Evolutionary conservation across 495 filamentous ascomycete species (phyloP), one percentile per base, ranked within the genome.

Genomic region (Chlorociboria aeruginascens): DNA sequence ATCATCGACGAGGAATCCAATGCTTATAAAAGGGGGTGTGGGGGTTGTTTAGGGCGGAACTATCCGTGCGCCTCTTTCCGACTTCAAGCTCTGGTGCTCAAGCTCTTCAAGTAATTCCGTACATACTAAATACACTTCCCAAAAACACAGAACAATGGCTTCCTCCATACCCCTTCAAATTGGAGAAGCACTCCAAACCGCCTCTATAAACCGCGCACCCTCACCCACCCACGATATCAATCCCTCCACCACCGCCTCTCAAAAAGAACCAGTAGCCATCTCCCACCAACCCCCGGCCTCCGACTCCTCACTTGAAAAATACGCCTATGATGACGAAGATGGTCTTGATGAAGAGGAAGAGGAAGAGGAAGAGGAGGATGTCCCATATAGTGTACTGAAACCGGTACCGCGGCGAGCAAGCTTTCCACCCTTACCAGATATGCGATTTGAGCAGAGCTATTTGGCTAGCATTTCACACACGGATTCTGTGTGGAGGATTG

Each of bases 391-490:
- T 45, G 71, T 78, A 36, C 57, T 85, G 45, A 68, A 66, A 43
- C 72, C 78, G 2, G 44, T 66, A 28, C 66, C 73, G 10, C 70
- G 78, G n/a, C 67, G 59, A 11, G 45, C 52, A 7, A 49, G 65
- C 32, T 77, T 95, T 48, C 86, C 86, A 43, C 90, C 93, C 0
- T 66, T 98, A 57, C 92, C 92, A 1, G 92, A 98, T 65, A 66
- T 98, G 54, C 73, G 92, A 43, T 97, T 97, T 64, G 92, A 98
- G 69, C 92, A 98, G 73, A 94, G 88, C 67, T 97, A 97, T 60
- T 71, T 98, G 35, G 81, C 81, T 40, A 89, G 86, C 61, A 78
- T 98, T 46, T 76, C 78, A 53, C 69, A 74, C 42, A 86, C 86
- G 16, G 74, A 92, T 48, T 80, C 77, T 25, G 86, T 77, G 79